Evolutionary conservation across 208 protist species (phyloP).

Genomic region (Acanthamoeba royreba): DNA sequence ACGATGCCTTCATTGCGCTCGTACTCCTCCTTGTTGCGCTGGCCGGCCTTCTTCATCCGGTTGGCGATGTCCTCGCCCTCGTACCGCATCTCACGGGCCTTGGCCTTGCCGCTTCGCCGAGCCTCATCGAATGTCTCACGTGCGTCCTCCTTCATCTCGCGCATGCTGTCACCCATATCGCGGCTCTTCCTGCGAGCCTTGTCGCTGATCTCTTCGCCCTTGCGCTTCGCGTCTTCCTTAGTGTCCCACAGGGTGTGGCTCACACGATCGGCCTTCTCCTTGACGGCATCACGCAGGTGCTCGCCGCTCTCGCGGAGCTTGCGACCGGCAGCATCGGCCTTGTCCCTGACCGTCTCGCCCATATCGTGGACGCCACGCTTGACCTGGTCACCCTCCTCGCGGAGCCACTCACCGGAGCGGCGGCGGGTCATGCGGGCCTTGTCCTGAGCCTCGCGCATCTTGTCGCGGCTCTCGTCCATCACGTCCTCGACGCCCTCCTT

Average conservation of each 20-base stretch:
- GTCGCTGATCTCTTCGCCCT: neutral
- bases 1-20: neutral
- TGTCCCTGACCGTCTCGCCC: neutral
- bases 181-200: neutral
- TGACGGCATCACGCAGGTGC: neutral
- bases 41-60: neutral
- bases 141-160: neutral
- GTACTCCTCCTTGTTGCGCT: neutral
- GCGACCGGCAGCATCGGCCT: neutral
- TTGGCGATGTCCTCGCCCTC: conserved; percentile 9
- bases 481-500: neutral
- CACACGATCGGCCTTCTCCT: neutral
- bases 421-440: neutral
- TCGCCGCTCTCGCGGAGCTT: conserved; percentile 15
- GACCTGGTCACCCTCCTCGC: neutral
- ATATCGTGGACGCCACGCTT: neutral
- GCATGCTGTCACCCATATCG: neutral
- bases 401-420: neutral
- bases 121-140: neutral
- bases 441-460: neutral
- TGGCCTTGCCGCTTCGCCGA: neutral
- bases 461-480: neutral
- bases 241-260: neutral
- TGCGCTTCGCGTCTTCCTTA: neutral
- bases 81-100: neutral